phyloP scores from a whole-genome alignment of 805 yeast genomes.

The Lachancea meyersii region DNA sequence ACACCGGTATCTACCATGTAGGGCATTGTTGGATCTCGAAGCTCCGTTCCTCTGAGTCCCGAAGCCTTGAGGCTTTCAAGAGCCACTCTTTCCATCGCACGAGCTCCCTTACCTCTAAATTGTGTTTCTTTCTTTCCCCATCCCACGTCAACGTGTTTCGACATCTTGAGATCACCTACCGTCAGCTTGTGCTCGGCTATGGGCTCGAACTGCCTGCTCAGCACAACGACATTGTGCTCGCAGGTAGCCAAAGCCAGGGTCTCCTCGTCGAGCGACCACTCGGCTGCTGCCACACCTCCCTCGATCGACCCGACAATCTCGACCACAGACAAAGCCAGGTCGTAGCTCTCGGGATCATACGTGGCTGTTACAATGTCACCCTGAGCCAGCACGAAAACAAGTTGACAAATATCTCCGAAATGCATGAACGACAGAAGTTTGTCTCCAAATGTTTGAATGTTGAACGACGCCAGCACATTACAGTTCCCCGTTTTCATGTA shows the following conservation, averaged over 20 bases:
- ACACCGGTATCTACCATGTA: conserved; percentile 65
- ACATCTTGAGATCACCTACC: conserved; percentile 55
- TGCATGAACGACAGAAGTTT: conserved; percentile 52
- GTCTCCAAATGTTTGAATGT: conserved; percentile 38
- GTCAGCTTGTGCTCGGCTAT: conserved; percentile 56
- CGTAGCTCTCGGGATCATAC: conserved; percentile 43
- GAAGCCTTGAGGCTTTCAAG: conserved; percentile 43
- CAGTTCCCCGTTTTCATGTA: conserved; percentile 58
- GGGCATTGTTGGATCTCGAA: conserved; percentile 87
- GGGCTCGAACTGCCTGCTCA: conserved; percentile 76
- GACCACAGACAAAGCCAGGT: conserved; percentile 47
- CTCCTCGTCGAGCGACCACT: conserved; percentile 92
- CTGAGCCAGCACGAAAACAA: conserved; percentile 58
- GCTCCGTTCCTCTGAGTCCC: conserved; percentile 60
- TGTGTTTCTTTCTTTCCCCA: conserved; percentile 99
- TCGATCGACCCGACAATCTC: conserved; percentile 85
- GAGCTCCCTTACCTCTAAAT: conserved; percentile 89
- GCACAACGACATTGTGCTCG: conserved; percentile 53
- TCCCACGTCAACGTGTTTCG: conserved; percentile 90
- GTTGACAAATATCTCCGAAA: conserved; percentile 60
- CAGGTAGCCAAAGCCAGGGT: conserved; percentile 62
- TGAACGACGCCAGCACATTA: conserved; percentile 55
- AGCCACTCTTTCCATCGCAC: conserved; percentile 62
- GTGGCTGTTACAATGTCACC: conserved; percentile 73
- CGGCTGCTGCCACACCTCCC: conserved; percentile 61